Evolutionary conservation across 2,329 filamentous ascomycete species (phyloP).

Genomic region (Paecilomyces sp.): DNA sequence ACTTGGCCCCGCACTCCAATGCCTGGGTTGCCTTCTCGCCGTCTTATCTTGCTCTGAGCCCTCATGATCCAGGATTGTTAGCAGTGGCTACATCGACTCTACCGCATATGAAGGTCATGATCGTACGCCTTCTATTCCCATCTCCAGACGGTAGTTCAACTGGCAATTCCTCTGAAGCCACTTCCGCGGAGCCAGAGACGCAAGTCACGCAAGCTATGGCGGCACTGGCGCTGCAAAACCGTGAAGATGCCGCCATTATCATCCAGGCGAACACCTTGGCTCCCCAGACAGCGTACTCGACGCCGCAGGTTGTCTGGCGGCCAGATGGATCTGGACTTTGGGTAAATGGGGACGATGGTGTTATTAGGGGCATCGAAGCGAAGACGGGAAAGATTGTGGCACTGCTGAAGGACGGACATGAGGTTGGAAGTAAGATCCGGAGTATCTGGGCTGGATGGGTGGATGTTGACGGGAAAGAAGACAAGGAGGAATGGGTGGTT

Average conservation of each 20-base stretch:
- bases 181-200: conserved; percentile 22
- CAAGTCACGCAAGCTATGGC: conserved; percentile 48
- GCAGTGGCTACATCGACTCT: conserved; percentile 55
- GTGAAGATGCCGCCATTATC: conserved; percentile 53
- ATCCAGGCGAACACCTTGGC: conserved; percentile 54
- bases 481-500: conserved; percentile 47
- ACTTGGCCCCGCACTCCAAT: conserved; percentile 55
- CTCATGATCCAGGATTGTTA: conserved; percentile 47
- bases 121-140: conserved; percentile 52
- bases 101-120: conserved; percentile 56
- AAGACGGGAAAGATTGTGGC: conserved; percentile 51
- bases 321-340: conserved; percentile 56
- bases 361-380: conserved; percentile 53
- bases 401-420: conserved; percentile 46
- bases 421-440: conserved; percentile 51
- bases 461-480: conserved; percentile 12
- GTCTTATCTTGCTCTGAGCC: conserved; percentile 49
- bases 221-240: conserved; percentile 45
- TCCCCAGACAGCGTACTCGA: conserved; percentile 59
- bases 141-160: conserved; percentile 9
- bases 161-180: conserved; percentile 5
- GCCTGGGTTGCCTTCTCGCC: conserved; percentile 60
- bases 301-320: conserved; percentile 55
- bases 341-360: conserved; percentile 59
- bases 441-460: conserved; percentile 51